phyloP scores from a whole-genome alignment of 768 basidiomycete genomes.

The Rubroboletus satanas region DNA sequence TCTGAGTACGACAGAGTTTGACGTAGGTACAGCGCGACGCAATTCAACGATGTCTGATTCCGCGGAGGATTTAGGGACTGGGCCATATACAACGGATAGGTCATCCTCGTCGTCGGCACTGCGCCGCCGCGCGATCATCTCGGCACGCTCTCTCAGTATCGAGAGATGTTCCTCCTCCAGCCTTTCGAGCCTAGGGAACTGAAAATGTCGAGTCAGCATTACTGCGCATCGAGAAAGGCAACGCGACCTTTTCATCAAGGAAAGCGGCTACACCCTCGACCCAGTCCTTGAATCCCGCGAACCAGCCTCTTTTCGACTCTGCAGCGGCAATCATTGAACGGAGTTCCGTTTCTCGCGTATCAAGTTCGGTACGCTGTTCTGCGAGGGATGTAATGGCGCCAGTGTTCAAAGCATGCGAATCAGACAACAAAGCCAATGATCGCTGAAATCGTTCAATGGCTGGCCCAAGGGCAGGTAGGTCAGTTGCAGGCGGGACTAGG shows the following conservation, averaged over 20 bases:
- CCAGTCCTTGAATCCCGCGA: constrained; percentile 73
- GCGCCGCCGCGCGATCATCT: constrained; percentile 67
- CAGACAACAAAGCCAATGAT: constrained; percentile 54
- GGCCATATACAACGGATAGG: constrained; percentile 63
- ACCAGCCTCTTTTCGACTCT: constrained; percentile 81
- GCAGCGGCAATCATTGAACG: constrained; percentile 69
- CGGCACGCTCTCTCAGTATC: constrained; percentile 67
- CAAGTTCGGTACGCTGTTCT: constrained; percentile 61
- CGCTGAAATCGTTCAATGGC: constrained; percentile 60
- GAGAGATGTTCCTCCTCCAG: constrained; percentile 73
- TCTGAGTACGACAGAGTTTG: constrained; percentile 43
- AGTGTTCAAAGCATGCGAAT: constrained; percentile 65
- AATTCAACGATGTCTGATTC: constrained; percentile 55
- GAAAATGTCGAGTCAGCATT: neutral
- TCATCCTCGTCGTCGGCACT: constrained; percentile 79
- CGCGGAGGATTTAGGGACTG: constrained; percentile 34
- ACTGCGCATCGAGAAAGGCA: neutral
- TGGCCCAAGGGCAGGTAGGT: constrained; percentile 61
- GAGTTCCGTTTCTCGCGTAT: constrained; percentile 67
- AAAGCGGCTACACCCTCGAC: constrained; percentile 80
- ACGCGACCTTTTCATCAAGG: constrained; percentile 76
- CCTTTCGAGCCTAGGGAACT: constrained; percentile 78
- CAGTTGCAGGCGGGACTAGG: constrained; percentile 61
- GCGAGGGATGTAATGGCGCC: constrained; percentile 52
- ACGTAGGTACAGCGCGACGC: constrained; percentile 47